Conservation (phyloP, 176 grass and related monocot species). For the Triticum monococcum region DNA sequence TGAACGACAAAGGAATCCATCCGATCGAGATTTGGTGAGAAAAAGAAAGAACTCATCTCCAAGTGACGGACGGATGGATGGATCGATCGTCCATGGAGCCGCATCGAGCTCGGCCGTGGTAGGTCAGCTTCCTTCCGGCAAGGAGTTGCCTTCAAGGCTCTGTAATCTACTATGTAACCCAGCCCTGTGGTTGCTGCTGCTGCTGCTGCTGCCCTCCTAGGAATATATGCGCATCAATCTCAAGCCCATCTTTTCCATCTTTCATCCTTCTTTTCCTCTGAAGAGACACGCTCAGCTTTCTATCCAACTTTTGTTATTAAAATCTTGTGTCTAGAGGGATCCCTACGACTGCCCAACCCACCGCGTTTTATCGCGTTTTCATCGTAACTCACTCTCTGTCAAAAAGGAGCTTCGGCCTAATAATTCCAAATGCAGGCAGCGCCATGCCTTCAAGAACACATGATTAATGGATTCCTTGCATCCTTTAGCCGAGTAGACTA, state of each 20-base stretch:
- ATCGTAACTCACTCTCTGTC: background rate
- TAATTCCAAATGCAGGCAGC: constrained; percentile 19
- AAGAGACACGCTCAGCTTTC: background rate
- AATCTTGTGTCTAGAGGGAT: constrained; percentile 14
- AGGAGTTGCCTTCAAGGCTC: constrained; percentile 54
- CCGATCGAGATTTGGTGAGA: constrained; percentile 26
- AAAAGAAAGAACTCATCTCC: constrained; percentile 18
- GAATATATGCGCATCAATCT: background rate
- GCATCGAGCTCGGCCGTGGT: background rate
- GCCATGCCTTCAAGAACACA: constrained; percentile 5
- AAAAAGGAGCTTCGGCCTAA: background rate
- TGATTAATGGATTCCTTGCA: constrained; percentile 1
- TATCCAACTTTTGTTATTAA: constrained; percentile 17
- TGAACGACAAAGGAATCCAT: constrained; percentile 37
- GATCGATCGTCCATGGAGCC: background rate
- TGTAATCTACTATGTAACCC: background rate
- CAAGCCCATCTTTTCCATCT: constrained; percentile 20
- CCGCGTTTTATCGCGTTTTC: constrained; percentile 2
- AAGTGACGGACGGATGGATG: background rate
- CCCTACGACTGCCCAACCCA: constrained; percentile 28
- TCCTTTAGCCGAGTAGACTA: background rate
- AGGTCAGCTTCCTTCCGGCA: constrained; percentile 3
- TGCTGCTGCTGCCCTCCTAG: constrained; percentile 1
- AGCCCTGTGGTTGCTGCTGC: background rate
- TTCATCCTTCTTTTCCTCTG: background rate